Evolutionary conservation across 2,329 filamentous ascomycete species (phyloP), one percentile per base, ranked within the genome.

Genomic region (Aspergillus novofumigatus): DNA sequence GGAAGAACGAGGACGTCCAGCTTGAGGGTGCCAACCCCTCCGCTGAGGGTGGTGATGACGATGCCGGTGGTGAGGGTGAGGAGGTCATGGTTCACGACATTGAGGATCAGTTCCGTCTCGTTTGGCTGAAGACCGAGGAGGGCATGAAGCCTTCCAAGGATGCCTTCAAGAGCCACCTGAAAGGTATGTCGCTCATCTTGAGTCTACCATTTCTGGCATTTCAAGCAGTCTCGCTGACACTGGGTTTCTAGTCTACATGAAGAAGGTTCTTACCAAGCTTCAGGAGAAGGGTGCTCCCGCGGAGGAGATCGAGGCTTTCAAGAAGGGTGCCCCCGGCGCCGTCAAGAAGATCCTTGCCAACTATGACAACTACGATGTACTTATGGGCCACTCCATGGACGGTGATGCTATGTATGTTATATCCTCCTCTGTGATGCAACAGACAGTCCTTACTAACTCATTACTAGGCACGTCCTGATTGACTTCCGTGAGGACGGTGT

Each of bases 401-500:
- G 87, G 89, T 69, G 90, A 96, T 72, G 92, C 89, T 82, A 96
- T 97, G 94, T 94, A 81, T 72, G 89, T 84, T 55, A 35, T 59
- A 25, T 47, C 29, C 45, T 48, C 28, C 45, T 48, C 28, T 51
- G 8, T 21, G 35, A 26, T 29, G 1, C n/a, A 41, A 26, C 14
- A 17, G 29, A 10, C 8, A 26, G n/a, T 28, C 25, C 44, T 8
- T 48, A 23, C 10, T 57, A 45, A 58, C 51, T 21, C 38, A 17
- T 29, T 56, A 52, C 26, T 62, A 92, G 90, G 86, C 83, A 96
- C 69, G 83, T 92, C 65, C 90, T 97, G 67, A 89, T 97, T 75
- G 95, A 97, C 85, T 99, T 96, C 86, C 93, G 94, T 70, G 92
- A 96, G 77, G 94, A 97, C 70, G 94, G 94, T 77, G 77, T 88